phyloP scores from a whole-genome alignment of 441 rosid species.

The Pelargonium fulgidum region DNA sequence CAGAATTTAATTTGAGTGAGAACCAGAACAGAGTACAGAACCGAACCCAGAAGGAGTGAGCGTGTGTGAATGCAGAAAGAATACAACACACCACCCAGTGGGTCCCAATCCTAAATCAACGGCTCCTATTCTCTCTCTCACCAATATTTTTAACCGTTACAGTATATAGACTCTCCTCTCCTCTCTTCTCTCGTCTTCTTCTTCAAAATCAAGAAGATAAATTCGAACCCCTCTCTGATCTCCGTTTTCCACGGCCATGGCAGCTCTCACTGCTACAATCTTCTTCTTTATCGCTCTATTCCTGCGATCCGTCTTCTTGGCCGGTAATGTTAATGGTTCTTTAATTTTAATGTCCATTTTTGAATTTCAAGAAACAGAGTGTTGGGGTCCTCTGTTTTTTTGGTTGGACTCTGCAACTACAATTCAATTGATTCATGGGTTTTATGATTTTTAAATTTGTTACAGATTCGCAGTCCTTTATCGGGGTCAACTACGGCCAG shows the following conservation, averaged over 20 bases:
- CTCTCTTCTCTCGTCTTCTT: not conserved
- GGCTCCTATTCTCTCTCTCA: too few species aligned
- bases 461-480: slow-evolving; percentile 64
- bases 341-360: not conserved
- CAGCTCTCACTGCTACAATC: not conserved
- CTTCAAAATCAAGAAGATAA: not conserved
- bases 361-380: not conserved
- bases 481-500: slow-evolving; percentile 87
- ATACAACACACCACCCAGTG: too few species aligned
- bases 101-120: too few species aligned
- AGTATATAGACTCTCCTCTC: not conserved
- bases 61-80: too few species aligned
- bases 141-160: not conserved
- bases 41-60: too few species aligned
- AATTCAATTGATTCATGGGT: not conserved
- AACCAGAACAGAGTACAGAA: too few species aligned
- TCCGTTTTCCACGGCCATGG: not conserved
- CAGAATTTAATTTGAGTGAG: too few species aligned
- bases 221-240: not conserved
- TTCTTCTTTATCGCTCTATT: not conserved
- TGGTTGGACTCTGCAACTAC: not conserved
- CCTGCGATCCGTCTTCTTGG: not conserved
- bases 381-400: not conserved
- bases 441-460: slow-evolving; percentile 45
- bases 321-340: not conserved